Evolutionary conservation across 2,329 filamentous ascomycete genomes (phyloP), one percentile per base, ranked within the genome.

Genomic region (Cadophora sp.): DNA sequence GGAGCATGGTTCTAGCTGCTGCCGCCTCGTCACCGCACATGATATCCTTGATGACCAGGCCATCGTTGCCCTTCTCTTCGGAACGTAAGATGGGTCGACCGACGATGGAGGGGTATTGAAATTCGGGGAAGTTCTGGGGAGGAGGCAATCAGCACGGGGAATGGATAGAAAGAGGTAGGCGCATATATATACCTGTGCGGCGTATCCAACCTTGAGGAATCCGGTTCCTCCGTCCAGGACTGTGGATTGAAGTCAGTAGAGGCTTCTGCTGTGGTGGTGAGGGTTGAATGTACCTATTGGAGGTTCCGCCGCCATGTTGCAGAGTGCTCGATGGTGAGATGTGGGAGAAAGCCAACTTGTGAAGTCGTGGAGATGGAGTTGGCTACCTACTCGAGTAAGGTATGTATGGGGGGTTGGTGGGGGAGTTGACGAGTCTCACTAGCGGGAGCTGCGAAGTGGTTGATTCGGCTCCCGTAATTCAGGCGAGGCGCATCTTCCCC

Each of bases 11-110:
- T 77, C 96, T 90, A 73, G 96, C 95, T 64, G 94, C 94, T 19
- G 96, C 94, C 61, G 96, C 96, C 83, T 99, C 95, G 83, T 99
- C 96, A 80, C 96, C 96, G 83, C 95, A 98, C 96, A 99, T 99
- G 80, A 99, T 97, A 84, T 99, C 96, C 87, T 97, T 98, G 82
- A 94, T 89, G 74, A 90, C 84, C 83, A 89, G 91, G 81, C 87
- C 90, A 84, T 88, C 75, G 68, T 75, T 76, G 76, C 84, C 86
- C 79, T 87, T 86, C 83, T 99, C 96, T 85, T 99, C 96, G 71
- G 94, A 94, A 83, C 96, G 93, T 78, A 99, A 88, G 82, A 99
- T 99, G 62, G 96, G 96, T 76, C 96, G 93, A 79, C 96, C 96
- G 80, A 99, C 94, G 81, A 99, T 98, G 75, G 95, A 97, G 67